These are phyloP conservation scores for Penicillium taxi DNA, from an alignment of 495 filamentous ascomycete genomes.

Conservation along the genomic window DNA sequence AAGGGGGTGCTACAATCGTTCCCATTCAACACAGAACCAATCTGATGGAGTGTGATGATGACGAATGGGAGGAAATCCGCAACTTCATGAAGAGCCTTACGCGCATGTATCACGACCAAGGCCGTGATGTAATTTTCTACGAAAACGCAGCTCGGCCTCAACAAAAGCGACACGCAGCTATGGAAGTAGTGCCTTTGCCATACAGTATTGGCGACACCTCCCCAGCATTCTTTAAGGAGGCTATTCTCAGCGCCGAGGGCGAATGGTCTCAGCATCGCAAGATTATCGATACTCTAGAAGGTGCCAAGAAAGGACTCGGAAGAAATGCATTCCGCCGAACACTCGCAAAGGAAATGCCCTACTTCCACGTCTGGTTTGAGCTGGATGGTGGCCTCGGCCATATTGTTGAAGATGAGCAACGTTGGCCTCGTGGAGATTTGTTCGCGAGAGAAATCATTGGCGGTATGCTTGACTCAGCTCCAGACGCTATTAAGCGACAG, in stretches of 20 bases:
- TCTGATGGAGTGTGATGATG: slow-evolving; percentile 93
- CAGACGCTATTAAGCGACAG: slow-evolving; percentile 82
- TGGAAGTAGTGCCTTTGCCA: slow-evolving; percentile 81
- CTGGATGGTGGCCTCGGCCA: slow-evolving; percentile 90
- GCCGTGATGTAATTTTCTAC: slow-evolving; percentile 89
- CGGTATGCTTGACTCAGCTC: slow-evolving; percentile 81
- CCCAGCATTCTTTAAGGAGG: slow-evolving; percentile 92
- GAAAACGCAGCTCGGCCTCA: slow-evolving; percentile 85
- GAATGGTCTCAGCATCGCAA: slow-evolving; percentile 96
- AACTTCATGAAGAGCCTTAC: slow-evolving; percentile 99
- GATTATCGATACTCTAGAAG: slow-evolving; percentile 77
- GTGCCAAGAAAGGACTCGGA: slow-evolving; percentile 61
- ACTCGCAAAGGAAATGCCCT: slow-evolving; percentile 94
- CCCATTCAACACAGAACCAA: slow-evolving; percentile 85
- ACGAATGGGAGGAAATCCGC: slow-evolving; percentile 97
- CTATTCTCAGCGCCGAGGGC: slow-evolving; percentile 77
- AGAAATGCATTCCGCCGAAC: slow-evolving; percentile 73
- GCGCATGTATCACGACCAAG: slow-evolving; percentile 85
- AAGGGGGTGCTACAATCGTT: slow-evolving; percentile 77
- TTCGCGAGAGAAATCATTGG: slow-evolving; percentile 90
- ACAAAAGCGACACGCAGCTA: slow-evolving; percentile 71
- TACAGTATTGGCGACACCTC: slow-evolving; percentile 81
- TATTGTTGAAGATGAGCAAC: slow-evolving; percentile 76
- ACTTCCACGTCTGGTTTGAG: slow-evolving; percentile 96
- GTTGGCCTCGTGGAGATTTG: slow-evolving; percentile 88